Conservation (phyloP, 1,284 basidiomycete genomes). For the Peniophora sp. region DNA sequence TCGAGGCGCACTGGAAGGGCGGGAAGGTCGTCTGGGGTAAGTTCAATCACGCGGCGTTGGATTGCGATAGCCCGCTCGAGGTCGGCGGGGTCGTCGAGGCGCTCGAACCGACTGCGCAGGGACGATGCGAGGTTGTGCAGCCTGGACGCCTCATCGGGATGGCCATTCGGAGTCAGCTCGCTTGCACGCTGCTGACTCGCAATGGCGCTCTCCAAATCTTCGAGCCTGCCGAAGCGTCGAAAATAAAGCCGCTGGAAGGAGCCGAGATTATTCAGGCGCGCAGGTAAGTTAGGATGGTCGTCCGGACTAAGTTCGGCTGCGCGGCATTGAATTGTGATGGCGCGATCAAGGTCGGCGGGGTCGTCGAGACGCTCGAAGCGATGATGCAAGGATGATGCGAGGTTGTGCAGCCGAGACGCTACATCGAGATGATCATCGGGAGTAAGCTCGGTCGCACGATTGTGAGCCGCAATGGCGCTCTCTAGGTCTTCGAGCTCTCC, state of each 20-base stretch:
- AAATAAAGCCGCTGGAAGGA: no score
- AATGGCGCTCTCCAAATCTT: no score
- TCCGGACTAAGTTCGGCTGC: background rate
- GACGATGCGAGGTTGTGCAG: no score
- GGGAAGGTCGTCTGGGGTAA: conserved; percentile 2
- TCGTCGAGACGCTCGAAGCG: background rate
- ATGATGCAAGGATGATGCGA: background rate
- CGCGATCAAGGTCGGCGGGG: background rate
- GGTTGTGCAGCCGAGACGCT: background rate
- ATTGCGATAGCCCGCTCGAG: background rate
- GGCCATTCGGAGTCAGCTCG: no score
- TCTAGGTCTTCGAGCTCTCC: background rate
- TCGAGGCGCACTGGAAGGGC: conserved; percentile 9
- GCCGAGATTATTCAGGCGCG: background rate
- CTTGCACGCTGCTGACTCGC: no score
- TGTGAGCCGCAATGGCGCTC: background rate
- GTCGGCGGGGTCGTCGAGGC: background rate
- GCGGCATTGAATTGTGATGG: background rate
- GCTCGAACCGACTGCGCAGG: no score
- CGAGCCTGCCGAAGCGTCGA: no score
- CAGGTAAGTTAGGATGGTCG: background rate
- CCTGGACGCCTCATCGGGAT: no score
- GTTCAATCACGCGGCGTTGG: background rate
- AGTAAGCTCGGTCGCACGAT: background rate
- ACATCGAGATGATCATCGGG: conserved; percentile 1